Conservation (phyloP, 2,329 filamentous ascomycete genomes). For the Hymenoscyphus infarciens region DNA sequence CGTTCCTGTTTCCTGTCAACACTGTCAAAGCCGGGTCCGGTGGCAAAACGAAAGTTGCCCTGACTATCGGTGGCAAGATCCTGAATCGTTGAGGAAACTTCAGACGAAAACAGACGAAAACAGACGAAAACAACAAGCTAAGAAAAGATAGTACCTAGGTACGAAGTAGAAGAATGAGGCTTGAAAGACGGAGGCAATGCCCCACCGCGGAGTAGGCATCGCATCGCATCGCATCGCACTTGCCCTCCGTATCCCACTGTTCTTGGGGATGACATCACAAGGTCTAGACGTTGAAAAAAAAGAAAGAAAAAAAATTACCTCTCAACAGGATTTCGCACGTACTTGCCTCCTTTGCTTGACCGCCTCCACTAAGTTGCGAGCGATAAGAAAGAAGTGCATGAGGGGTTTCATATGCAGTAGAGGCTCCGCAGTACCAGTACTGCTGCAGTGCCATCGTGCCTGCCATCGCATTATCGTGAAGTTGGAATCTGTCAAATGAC, state of each 20-base stretch:
- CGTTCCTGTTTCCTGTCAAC: no score
- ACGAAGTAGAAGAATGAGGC: not conserved
- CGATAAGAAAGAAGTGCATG: not conserved
- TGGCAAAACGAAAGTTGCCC: no score
- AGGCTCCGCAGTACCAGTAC: no score
- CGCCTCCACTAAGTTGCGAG: not conserved
- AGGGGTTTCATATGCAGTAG: not conserved
- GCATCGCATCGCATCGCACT: not conserved
- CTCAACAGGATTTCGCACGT: not conserved
- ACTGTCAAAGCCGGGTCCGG: no score
- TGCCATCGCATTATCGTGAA: not conserved
- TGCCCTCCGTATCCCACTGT: not conserved
- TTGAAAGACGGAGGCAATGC: not conserved
- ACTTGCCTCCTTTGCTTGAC: not conserved
- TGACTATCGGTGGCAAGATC: no score
- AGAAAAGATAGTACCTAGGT: no score
- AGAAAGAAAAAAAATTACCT: not conserved
- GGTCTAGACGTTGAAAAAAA: not conserved
- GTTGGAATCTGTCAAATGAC: not conserved
- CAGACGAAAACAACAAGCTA: no score
- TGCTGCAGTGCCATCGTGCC: no score
- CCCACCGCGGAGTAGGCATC: no score
- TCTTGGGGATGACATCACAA: slow-evolving; percentile 1
- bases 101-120: not conserved
- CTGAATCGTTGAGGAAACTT: not conserved